Conservation (phyloP, 176 grass and related monocot genomes). For the Canna indica region DNA sequence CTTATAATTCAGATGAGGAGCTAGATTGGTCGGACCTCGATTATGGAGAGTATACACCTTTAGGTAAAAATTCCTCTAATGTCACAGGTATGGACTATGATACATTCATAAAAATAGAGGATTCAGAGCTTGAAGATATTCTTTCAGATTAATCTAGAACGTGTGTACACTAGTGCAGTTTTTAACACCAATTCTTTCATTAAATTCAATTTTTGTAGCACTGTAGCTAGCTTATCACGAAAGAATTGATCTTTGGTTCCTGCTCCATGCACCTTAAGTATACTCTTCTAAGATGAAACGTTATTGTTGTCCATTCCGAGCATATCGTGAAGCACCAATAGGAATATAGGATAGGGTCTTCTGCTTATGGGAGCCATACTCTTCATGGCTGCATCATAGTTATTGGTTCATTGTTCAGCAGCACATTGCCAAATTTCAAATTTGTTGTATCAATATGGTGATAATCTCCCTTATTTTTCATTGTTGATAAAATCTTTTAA, state of each 20-base stretch:
- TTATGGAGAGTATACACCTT: constrained; percentile 28
- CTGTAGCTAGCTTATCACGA: neutral
- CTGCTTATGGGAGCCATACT: neutral
- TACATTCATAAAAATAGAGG: constrained; percentile 27
- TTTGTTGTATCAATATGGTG: neutral
- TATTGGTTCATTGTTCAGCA: neutral
- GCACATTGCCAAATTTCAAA: neutral
- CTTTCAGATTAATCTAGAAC: neutral
- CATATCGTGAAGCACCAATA: neutral
- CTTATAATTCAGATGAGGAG: constrained; percentile 26
- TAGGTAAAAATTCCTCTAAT: constrained; percentile 17
- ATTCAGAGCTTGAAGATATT: constrained; percentile 43
- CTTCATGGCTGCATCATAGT: neutral
- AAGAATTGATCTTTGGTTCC: neutral
- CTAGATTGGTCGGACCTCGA: constrained; percentile 21
- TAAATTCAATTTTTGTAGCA: neutral
- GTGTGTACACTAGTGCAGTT: neutral
- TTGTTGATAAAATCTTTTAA: neutral
- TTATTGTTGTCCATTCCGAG: neutral
- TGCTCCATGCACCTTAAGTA: neutral
- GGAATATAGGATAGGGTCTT: neutral
- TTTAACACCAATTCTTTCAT: constrained; percentile 1
- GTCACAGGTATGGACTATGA: constrained; percentile 30
- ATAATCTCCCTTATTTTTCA: neutral
- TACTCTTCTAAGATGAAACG: neutral